These are phyloP conservation scores for Speleostelium caveatum DNA, from an alignment of 78 protist genomes.

Conservation along the genomic window DNA sequence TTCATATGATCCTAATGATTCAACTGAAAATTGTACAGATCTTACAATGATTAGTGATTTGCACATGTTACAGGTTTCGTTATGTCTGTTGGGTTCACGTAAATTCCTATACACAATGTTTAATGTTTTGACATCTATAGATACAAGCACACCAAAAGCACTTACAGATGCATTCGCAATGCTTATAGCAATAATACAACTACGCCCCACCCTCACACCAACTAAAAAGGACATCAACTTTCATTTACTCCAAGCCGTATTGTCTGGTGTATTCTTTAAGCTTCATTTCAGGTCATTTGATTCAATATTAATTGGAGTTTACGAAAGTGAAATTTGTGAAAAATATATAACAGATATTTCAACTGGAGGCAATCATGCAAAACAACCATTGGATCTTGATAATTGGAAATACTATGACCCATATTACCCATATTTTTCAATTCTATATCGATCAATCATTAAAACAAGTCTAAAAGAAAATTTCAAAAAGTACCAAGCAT, in stretches of 20 bases:
- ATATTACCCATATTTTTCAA: slow-evolving; percentile 46
- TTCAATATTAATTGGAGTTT: background rate
- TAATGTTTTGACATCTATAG: slow-evolving; percentile 53
- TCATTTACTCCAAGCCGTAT: slow-evolving; percentile 29
- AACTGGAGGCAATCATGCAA: background rate
- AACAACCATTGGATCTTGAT: slow-evolving; percentile 2
- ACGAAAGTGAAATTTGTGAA: background rate
- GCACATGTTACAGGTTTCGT: slow-evolving; percentile 22
- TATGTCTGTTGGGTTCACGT: slow-evolving; percentile 29
- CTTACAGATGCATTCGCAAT: slow-evolving; percentile 39
- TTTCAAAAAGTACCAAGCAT: slow-evolving; percentile 20
- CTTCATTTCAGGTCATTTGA: slow-evolving; percentile 3
- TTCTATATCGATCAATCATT: background rate
- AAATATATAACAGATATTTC: background rate
- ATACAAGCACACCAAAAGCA: slow-evolving; percentile 17
- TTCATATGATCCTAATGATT: slow-evolving; percentile 45
- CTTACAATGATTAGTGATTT: slow-evolving; percentile 40
- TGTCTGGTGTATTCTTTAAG: slow-evolving; percentile 19
- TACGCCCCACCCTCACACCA: slow-evolving; percentile 32
- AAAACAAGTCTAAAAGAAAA: slow-evolving; percentile 8
- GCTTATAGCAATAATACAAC: slow-evolving; percentile 26
- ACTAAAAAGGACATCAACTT: slow-evolving; percentile 22
- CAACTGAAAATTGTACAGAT: slow-evolving; percentile 45
- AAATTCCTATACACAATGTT: slow-evolving; percentile 38
- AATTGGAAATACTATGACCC: slow-evolving; percentile 42